Conservation (phyloP, 2,329 filamentous ascomycete genomes). For the Cyphellophora europaea region DNA sequence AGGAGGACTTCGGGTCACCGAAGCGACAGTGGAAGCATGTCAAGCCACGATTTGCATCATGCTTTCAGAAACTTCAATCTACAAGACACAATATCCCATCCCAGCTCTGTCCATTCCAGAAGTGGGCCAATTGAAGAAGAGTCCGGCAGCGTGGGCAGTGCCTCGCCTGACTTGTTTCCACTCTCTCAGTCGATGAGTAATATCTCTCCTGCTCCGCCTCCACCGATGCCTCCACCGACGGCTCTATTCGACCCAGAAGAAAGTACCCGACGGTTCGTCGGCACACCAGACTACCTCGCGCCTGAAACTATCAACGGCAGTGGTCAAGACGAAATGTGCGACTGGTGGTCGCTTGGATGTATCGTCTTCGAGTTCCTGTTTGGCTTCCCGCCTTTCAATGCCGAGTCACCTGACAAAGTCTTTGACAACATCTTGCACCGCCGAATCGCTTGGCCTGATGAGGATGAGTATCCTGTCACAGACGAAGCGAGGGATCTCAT, state of each 20-base stretch:
- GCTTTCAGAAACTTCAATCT: slow-evolving; percentile 76
- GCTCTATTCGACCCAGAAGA: slow-evolving; percentile 93
- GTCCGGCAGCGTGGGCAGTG: slow-evolving; percentile 58
- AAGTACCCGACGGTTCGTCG: slow-evolving; percentile 84
- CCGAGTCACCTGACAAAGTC: slow-evolving; percentile 77
- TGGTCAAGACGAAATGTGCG: slow-evolving; percentile 93
- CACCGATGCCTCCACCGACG: slow-evolving; percentile 76
- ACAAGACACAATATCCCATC: slow-evolving; percentile 45
- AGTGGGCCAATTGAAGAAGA: slow-evolving; percentile 66
- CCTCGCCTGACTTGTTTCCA: slow-evolving; percentile 66
- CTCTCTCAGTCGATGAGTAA: slow-evolving; percentile 53
- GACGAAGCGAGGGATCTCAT: slow-evolving; percentile 88
- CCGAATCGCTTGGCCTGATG: slow-evolving; percentile 85
- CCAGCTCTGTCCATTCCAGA: slow-evolving; percentile 28
- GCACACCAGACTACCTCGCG: slow-evolving; percentile 92
- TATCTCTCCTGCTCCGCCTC: slow-evolving; percentile 23
- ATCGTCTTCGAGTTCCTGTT: slow-evolving; percentile 96
- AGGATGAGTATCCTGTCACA: slow-evolving; percentile 66
- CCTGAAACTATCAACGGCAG: slow-evolving; percentile 94
- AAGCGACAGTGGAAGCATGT: slow-evolving; percentile 72
- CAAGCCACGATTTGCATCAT: slow-evolving; percentile 68
- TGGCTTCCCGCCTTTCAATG: slow-evolving; percentile 89
- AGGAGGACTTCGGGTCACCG: slow-evolving; percentile 68
- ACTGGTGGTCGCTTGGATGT: slow-evolving; percentile 99
- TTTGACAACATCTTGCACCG: slow-evolving; percentile 93